Evolutionary conservation across 2,329 filamentous ascomycete species (phyloP), one percentile per base, ranked within the genome.

Genomic region (Cladosporium cucumerinum): DNA sequence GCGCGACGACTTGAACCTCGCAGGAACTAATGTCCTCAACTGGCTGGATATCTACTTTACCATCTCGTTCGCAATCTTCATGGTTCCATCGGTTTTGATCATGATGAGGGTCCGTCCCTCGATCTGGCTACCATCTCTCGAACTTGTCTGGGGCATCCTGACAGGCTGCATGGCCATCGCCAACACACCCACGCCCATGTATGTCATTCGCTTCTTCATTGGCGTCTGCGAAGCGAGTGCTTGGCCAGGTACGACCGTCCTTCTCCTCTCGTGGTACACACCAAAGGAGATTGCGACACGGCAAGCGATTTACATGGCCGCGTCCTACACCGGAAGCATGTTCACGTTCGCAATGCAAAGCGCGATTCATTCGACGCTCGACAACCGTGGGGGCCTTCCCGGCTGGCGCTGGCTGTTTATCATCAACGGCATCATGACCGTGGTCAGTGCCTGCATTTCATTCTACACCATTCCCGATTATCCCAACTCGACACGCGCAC

Each of bases 271-370:
- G 0, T 88, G 86, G 86, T 88, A 87, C 71, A 87, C 82, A 0
- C 80, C 82, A 59, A 77, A 79, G n/a, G 86, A 88, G 72, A 80
- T 87, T 0, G 85, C 84, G 6, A 88, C 87, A 70, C 79, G 86
- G 4, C 83, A 79, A 36, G 85, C 84, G 7, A 82, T 88, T 60
- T 88, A 87, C 72, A 86, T 84, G 0, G 81, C 84, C 0, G 84
- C 82, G 0, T 85, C 85, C 0, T 77, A 87, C 2, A 83, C 84
- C 0, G 86, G 85, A 0, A 85, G 82, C 1, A 85, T 88, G 82
- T 84, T 88, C 57, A 82, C 83, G 18, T 86, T 86, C 1, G 86
- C 87, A 72, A 82, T 89, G 54, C 85, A 88, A 70, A 83, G 82
- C 0, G 85, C 83, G 5, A 78, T 79, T 26, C 75, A 80, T 57